These are phyloP conservation scores for Nigrospora oryzae DNA, from an alignment of 2,329 filamentous ascomycete species.

Conservation along the genomic window DNA sequence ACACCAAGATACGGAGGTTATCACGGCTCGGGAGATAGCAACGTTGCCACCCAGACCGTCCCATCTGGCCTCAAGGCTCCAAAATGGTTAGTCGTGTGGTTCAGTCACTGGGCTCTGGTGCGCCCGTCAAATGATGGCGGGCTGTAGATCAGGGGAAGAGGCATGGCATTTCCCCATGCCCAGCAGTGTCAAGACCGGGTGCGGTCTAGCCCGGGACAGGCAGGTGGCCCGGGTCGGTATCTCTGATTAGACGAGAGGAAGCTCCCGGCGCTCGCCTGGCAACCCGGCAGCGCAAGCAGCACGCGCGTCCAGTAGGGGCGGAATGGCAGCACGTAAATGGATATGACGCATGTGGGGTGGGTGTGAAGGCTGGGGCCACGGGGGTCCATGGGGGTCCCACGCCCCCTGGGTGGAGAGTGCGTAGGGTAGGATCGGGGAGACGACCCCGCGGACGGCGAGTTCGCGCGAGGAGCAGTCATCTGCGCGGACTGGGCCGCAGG, in stretches of 20 bases:
- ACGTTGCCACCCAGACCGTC: neutral
- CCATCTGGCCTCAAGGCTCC: neutral
- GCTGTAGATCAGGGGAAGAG: neutral
- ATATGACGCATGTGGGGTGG: too few species aligned
- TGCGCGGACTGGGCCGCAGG: too few species aligned
- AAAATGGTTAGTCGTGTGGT: neutral
- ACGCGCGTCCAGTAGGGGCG: too few species aligned
- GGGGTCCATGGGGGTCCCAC: too few species aligned
- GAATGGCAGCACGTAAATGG: too few species aligned
- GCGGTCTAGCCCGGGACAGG: neutral
- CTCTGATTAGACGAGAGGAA: conserved; percentile 1
- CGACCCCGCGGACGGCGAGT: too few species aligned
- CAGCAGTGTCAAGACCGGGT: neutral
- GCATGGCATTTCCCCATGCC: neutral
- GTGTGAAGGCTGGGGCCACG: too few species aligned
- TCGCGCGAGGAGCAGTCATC: too few species aligned
- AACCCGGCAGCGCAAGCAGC: too few species aligned
- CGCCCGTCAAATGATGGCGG: neutral
- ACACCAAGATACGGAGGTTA: too few species aligned
- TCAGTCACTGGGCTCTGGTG: neutral
- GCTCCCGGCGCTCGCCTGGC: neutral
- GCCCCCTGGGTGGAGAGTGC: too few species aligned
- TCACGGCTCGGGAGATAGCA: neutral
- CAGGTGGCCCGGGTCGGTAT: neutral
- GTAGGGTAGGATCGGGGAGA: too few species aligned